Base-by-base conservation (phyloP, 768 basidiomycete species). In the Tephrocybe sp. region DNA sequence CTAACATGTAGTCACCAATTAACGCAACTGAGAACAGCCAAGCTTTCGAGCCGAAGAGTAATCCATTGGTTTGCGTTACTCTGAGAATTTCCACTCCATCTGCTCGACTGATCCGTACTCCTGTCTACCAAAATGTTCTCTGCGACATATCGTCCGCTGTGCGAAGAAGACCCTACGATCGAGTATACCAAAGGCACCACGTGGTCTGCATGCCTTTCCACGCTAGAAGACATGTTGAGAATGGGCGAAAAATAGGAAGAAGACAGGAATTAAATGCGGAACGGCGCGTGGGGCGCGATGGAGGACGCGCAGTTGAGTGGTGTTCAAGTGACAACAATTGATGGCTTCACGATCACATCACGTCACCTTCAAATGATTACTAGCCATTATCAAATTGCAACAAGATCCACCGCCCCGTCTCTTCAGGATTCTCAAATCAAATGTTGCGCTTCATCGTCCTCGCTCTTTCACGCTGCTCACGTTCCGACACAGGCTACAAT, bases 51-150 rank as follows among this genome's bases (percentile, higher is more conserved):
- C 31, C 79, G 77, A 45, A 91, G 71, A 10, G 86, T 65, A 14
- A 92, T 77, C 87, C 87, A 92, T 60, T 89, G 86, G 50, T 78
- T 79, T 39, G 72, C 66, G 56, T 73, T 79, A 4, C 76, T 73
- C 38, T 84, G 81, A 42, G 79, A 73, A 3, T 81, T 82, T 5
- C 84, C 84, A 44, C 86, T 90, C 89, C 88, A 91, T 70, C 89
- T 70, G 62, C 86, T 89, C 3, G 74, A 70, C 51, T 80, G 80
- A 60, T 89, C 85, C 45, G 66, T 64, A 0, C 86, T 86, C 16
- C 72, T 73, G 64, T 89, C 82, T 16, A 79, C 68, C 20, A 85
- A 65, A 48, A 91, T 86, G 55, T 89, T 85, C 53, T 87, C 80
- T 2, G 87, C 77, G 22, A 71, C 73, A 68, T 89, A 89, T 55